Percentiles rank a stretch among this genome's conserved stretches.
phyloP scores from a whole-genome alignment of 163 green algal genomes.

The Volvox carteri region DNA sequence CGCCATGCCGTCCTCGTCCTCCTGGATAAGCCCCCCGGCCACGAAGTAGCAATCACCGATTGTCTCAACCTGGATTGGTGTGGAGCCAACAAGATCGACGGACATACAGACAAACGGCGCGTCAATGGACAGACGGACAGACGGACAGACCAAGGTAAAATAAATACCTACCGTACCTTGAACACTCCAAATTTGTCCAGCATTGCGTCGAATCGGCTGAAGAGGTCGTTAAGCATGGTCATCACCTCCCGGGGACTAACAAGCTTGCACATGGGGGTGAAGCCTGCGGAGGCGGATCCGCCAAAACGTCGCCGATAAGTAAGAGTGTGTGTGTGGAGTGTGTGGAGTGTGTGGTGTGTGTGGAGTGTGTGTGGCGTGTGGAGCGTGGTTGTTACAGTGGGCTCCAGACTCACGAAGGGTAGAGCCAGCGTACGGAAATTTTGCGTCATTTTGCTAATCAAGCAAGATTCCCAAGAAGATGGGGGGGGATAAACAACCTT shows the following conservation, averaged over 20 bases:
- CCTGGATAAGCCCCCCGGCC: conserved; percentile 4
- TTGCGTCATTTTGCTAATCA: neutral
- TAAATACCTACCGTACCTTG: no score
- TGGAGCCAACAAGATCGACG: no score
- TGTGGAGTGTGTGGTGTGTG: neutral
- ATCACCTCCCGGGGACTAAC: conserved; percentile 12
- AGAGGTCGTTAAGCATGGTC: conserved; percentile 42
- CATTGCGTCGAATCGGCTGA: conserved; percentile 28
- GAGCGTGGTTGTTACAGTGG: neutral
- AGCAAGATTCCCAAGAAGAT: neutral
- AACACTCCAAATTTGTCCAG: conserved; percentile 39
- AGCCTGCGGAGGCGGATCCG: neutral
- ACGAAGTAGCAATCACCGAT: conserved; percentile 54
- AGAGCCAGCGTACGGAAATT: neutral
- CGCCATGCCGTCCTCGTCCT: conserved; percentile 31
- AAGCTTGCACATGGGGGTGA: conserved; percentile 47
- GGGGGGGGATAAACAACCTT: no score
- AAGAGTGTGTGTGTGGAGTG: no score
- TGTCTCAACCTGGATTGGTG: conserved; percentile 29
- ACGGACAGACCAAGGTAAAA: no score
- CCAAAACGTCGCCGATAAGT: neutral
- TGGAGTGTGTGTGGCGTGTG: neutral
- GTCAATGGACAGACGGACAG: no score
- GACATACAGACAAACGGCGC: no score
- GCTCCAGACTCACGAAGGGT: neutral